Base-by-base conservation (phyloP, 352 stramenopile species). In the Phytophthora quininea region DNA sequence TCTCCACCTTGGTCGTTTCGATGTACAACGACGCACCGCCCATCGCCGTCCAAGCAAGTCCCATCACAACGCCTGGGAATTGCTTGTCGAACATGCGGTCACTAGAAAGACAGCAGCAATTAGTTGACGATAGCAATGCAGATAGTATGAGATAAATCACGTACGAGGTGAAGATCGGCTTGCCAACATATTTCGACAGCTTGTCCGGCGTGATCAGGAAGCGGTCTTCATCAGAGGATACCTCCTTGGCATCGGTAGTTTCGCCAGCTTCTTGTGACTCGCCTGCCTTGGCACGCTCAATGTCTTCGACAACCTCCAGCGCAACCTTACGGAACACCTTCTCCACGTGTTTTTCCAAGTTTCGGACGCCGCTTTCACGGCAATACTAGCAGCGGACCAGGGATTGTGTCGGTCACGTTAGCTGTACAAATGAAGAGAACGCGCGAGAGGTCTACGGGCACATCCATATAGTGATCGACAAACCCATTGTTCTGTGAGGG, bases 1-100 rank as follows among this genome's bases (percentile, higher is more conserved):
- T 84, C 63, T 85, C 55, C 49, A 96, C 79, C 50, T 81, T 77
- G 0, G 81, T 94, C 6, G 88, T 96, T 82, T 99, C 98, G 74
- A 99, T 99, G 76, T 99, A 99, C n/a, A 99, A 76, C 27, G 96
- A 97, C 4, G 94, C 96, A 27, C 98, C 98, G 63, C 98, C 98
- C 95, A 99, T 99, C 14, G 96, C 91, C 3, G 97, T 99, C 93
- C 97, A 99, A 0, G 97, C 97, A 42, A 99, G 82, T 5, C 98
- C 98, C 97, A 99, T 99, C 1, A 99, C 97, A 59, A 99, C 97
- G 54, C 98, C 92, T 14, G 92, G 86, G 33, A 96, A 85, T n/a
- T 92, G 67, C 51, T 79, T 97, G 49, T 99, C 92, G 74, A 99
- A 99, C 70, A 99, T 89, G 11, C 97, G 90, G 69, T 99, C 97